Percentiles rank a stretch among this genome's conserved stretches.
Conservation (phyloP, 2,329 filamentous ascomycete species). For the Whalleya microplaca region DNA sequence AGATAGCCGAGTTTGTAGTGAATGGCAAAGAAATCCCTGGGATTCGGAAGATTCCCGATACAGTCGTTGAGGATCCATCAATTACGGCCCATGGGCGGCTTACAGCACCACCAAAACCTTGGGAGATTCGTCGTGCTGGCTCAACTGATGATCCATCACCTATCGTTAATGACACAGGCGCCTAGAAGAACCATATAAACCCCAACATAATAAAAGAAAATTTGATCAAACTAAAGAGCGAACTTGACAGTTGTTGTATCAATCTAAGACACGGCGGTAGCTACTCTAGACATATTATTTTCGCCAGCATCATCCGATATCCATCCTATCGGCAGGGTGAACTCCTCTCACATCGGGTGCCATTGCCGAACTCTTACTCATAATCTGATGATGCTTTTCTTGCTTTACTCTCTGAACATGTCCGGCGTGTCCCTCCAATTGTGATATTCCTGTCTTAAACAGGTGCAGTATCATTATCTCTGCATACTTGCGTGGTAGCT, state of each 20-base stretch:
- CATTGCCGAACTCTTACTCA: slow-evolving; percentile 8
- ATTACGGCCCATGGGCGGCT: slow-evolving; percentile 33
- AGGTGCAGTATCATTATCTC: slow-evolving; percentile 25
- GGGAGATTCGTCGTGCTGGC: slow-evolving; percentile 61
- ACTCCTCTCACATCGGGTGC: slow-evolving; percentile 1
- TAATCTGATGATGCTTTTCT: slow-evolving; percentile 17
- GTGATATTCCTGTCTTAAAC: slow-evolving; percentile 16
- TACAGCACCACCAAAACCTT: slow-evolving; percentile 55
- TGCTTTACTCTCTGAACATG: slow-evolving; percentile 26
- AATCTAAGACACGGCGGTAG: background rate
- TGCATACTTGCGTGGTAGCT: slow-evolving; percentile 29
- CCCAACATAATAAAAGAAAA: too few species aligned
- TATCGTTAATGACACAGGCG: slow-evolving; percentile 2
- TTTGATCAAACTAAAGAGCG: slow-evolving; percentile 1
- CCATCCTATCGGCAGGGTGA: slow-evolving; percentile 19
- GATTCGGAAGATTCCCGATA: slow-evolving; percentile 75
- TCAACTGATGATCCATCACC: background rate
- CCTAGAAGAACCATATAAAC: slow-evolving; percentile 1
- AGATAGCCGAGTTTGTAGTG: slow-evolving; percentile 75
- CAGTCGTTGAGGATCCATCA: slow-evolving; percentile 65
- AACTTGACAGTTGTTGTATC: background rate
- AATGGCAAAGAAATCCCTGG: slow-evolving; percentile 74
- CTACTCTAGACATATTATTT: slow-evolving; percentile 6
- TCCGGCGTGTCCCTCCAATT: slow-evolving; percentile 25
- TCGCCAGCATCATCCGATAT: slow-evolving; percentile 9